Evolutionary conservation across 2,329 filamentous ascomycete genomes (phyloP), one percentile per base, ranked within the genome.

Genomic region (Trichoderma cornu-damae): DNA sequence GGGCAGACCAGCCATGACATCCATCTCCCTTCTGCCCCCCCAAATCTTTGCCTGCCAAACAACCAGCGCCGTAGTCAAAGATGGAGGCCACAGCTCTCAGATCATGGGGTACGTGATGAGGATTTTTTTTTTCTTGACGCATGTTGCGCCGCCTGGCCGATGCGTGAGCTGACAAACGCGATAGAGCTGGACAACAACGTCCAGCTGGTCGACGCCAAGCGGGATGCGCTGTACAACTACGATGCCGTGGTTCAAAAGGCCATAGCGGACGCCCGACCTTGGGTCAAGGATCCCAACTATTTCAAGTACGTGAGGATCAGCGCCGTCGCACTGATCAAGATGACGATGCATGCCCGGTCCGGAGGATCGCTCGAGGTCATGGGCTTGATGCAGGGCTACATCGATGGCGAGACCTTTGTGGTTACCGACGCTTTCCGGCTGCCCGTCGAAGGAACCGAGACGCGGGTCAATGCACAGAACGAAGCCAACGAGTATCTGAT

Each of bases 311-410:
- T 97, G 46, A 90, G 92, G 67, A 93, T 99, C 73, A 95, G 90
- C 52, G 91, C 94, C 59, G 87, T 96, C 11, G 94, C 94, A 4
- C 83, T 99, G 59, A 83, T 97, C 65, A 99, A 99, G 77, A 99
- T 99, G 94, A 90, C 95, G 62, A 97, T 96, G 89, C 94, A 99
- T 72, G 94, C 94, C 8, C 89, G 94, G n/a, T 92, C 90, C 0
- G 94, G 94, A 63, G 93, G 94, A 58, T 85, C 84, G 26, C 82
- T 97, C 63, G 94, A 99, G 77, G 83, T 99, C 66, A 99, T 99
- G 94, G 94, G 94, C 58, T 74, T 99, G 65, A 99, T 99, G 94
- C 89, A 96, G 69, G 94, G 94, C 61, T 96, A 96, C 72, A 87
- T 96, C 49, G 83, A 90, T 63, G 85, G 86, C 40, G 87, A 95